A percentile compares a stretch with the other conserved stretches of the same genome.
These are phyloP conservation scores for Blepharisma japonicum DNA, from an alignment of 73 alveolate genomes.

Conservation along the genomic window DNA sequence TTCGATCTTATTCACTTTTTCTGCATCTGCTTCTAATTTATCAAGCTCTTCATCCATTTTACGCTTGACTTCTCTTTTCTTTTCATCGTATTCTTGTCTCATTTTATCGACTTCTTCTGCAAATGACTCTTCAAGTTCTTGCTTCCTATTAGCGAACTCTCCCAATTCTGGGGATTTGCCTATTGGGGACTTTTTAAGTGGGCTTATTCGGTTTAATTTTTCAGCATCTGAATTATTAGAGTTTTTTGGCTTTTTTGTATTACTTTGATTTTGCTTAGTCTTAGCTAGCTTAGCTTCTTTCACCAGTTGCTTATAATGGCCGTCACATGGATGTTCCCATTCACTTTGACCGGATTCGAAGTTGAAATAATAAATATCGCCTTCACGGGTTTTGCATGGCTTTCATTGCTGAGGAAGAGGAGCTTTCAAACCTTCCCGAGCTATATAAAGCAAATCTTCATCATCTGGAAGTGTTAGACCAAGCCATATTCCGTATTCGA, in stretches of 20 bases:
- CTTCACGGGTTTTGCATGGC: conserved; percentile 63
- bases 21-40: not conserved
- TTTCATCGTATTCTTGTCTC: conserved; percentile 12
- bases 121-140: not conserved
- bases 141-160: no score
- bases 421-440: conserved; percentile 87
- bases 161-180: no score
- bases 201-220: conserved; percentile 1
- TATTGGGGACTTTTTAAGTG: not conserved
- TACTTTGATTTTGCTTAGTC: not conserved
- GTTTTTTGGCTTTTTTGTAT: not conserved
- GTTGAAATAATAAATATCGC: conserved; percentile 68
- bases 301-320: conserved; percentile 45
- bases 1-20: not conserved
- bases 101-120: not conserved
- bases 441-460: conserved; percentile 71
- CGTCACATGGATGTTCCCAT: conserved; percentile 91
- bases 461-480: conserved; percentile 82
- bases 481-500: conserved; percentile 77
- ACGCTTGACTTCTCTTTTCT: not conserved
- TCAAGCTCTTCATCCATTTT: not conserved
- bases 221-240: not conserved
- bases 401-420: conserved; percentile 86
- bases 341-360: conserved; percentile 54
- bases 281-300: not conserved